phyloP scores from a whole-genome alignment of 2,329 filamentous ascomycete species.

The Nectriaceae sp. region DNA sequence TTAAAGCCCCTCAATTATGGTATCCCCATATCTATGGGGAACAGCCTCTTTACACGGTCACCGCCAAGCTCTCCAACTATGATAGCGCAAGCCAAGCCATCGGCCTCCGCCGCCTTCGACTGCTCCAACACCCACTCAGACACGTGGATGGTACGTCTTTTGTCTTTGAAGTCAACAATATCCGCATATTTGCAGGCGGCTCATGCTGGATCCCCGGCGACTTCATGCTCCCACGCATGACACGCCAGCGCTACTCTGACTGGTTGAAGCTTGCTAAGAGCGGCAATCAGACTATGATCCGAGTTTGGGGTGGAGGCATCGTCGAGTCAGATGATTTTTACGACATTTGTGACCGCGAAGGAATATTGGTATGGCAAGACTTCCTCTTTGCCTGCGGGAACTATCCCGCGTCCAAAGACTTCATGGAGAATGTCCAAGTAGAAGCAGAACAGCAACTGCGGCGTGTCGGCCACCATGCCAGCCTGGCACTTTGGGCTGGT shows the following conservation, averaged over 20 bases:
- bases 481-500: slow-evolving; percentile 74
- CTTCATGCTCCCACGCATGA: slow-evolving; percentile 71
- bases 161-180: slow-evolving; percentile 72
- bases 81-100: slow-evolving; percentile 52
- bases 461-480: slow-evolving; percentile 61
- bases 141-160: slow-evolving; percentile 69
- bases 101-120: slow-evolving; percentile 62
- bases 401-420: slow-evolving; percentile 62
- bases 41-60: slow-evolving; percentile 7
- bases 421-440: slow-evolving; percentile 57
- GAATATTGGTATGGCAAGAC: slow-evolving; percentile 72
- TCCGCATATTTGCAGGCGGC: slow-evolving; percentile 73
- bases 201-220: slow-evolving; percentile 81
- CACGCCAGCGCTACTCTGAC: slow-evolving; percentile 61
- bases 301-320: slow-evolving; percentile 32
- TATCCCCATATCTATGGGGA: slow-evolving; percentile 18
- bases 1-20: slow-evolving; percentile 34
- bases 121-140: slow-evolving; percentile 56
- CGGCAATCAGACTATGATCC: slow-evolving; percentile 42
- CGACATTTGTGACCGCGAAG: slow-evolving; percentile 67
- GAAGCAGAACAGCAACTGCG: slow-evolving; percentile 66
- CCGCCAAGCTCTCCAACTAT: slow-evolving; percentile 1
- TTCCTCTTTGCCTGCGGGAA: slow-evolving; percentile 71
- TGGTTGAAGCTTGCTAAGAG: slow-evolving; percentile 74
- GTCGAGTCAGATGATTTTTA: slow-evolving; percentile 70